Percentiles rank a stretch among this genome's conserved stretches.
These are phyloP conservation scores for Comarum palustre DNA, from an alignment of 306 rosid species.

Conservation along the genomic window DNA sequence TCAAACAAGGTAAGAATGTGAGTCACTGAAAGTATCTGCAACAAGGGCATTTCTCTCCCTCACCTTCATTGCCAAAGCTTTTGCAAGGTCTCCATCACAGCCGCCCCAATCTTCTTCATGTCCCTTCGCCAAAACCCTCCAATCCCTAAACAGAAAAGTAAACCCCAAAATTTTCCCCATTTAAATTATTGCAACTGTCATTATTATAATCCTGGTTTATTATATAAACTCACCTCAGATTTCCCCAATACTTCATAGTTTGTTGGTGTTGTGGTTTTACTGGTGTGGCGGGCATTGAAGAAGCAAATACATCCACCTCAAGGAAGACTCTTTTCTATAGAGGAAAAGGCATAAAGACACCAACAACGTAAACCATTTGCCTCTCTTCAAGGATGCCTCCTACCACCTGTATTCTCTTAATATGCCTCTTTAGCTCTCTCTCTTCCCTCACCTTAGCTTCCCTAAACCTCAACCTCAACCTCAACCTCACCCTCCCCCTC, in stretches of 20 bases:
- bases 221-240: slow-evolving; percentile 40
- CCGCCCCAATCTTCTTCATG: neutral
- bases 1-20: slow-evolving; percentile 55
- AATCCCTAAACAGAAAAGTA: slow-evolving; percentile 35
- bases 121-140: slow-evolving; percentile 17
- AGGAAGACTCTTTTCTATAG: slow-evolving; percentile 25
- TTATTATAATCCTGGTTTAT: slow-evolving; percentile 21
- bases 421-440: slow-evolving; percentile 46
- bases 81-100: slow-evolving; percentile 1
- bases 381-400: slow-evolving; percentile 46
- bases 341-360: slow-evolving; percentile 1
- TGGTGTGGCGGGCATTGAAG: slow-evolving; percentile 24
- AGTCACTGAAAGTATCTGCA: slow-evolving; percentile 32
- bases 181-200: slow-evolving; percentile 10
- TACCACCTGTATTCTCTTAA: slow-evolving; percentile 62
- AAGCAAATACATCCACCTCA: slow-evolving; percentile 25
- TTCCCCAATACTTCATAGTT: slow-evolving; percentile 44
- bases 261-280: slow-evolving; percentile 7
- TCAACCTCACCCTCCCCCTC: slow-evolving; percentile 49
- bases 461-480: slow-evolving; percentile 41
- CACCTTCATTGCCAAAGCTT: neutral
- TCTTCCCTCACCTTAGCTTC: slow-evolving; percentile 43
- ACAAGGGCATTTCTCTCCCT: neutral
- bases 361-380: slow-evolving; percentile 13
- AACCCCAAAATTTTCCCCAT: neutral